Evolutionary conservation across 805 yeast genomes (phyloP).

Genomic region (Spathaspora boniae): DNA sequence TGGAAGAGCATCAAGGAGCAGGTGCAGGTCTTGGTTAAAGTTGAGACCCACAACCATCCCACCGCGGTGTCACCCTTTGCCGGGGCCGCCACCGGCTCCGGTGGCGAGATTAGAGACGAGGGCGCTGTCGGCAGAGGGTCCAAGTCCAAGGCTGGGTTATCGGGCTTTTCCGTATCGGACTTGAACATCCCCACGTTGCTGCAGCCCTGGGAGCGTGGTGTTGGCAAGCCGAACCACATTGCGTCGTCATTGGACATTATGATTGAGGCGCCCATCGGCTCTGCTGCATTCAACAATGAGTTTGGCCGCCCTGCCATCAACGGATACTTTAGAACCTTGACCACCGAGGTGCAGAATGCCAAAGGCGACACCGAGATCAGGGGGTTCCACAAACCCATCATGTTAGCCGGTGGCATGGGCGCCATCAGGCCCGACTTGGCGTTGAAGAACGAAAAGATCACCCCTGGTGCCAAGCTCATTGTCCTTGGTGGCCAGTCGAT

Average conservation of each 20-base stretch:
- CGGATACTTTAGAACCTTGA: slow-evolving; percentile 94
- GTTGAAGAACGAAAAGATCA: slow-evolving; percentile 78
- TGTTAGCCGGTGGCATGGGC: slow-evolving; percentile 99
- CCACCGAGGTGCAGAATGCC: slow-evolving; percentile 66
- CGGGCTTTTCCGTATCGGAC: slow-evolving; percentile 92
- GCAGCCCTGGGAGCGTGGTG: slow-evolving; percentile 93
- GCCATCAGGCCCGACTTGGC: slow-evolving; percentile 92
- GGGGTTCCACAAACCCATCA: slow-evolving; percentile 98
- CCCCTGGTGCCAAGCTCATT: slow-evolving; percentile 87
- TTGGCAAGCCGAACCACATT: slow-evolving; percentile 91
- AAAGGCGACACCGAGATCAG: slow-evolving; percentile 70
- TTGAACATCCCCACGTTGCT: slow-evolving; percentile 75
- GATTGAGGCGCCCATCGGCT: slow-evolving; percentile 96
- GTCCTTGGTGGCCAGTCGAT: slow-evolving; percentile 97
- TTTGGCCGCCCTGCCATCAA: slow-evolving; percentile 97
- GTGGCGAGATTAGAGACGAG: slow-evolving; percentile 99
- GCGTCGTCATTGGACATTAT: slow-evolving; percentile 91
- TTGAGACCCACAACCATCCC: slow-evolving; percentile 98
- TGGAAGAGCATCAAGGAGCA: slow-evolving; percentile 76
- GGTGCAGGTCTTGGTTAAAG: slow-evolving; percentile 89
- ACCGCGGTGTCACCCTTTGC: slow-evolving; percentile 99
- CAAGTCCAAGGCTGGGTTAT: slow-evolving; percentile 90
- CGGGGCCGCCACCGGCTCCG: slow-evolving; percentile 99
- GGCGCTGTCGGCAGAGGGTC: slow-evolving; percentile 99
- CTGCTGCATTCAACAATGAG: slow-evolving; percentile 98